phyloP scores from a whole-genome alignment of 148 eudicot species.

The Heliamphora exappendiculata region DNA sequence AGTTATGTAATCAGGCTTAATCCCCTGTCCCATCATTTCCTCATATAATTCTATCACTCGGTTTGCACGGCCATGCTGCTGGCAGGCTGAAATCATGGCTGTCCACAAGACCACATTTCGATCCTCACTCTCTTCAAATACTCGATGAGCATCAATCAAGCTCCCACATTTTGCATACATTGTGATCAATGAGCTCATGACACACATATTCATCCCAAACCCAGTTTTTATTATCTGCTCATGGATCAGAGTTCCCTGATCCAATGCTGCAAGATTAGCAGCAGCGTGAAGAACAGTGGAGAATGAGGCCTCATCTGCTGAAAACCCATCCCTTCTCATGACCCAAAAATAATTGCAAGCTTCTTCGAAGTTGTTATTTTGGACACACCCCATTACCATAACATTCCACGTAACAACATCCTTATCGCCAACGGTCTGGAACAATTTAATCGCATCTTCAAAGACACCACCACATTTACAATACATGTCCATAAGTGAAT shows the following conservation, averaged over 20 bases:
- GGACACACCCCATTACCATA: slow-evolving; percentile 34
- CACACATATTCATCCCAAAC: slow-evolving; percentile 20
- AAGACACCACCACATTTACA: slow-evolving; percentile 32
- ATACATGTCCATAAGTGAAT: slow-evolving; percentile 51
- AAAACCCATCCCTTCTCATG: slow-evolving; percentile 32
- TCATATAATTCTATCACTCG: slow-evolving; percentile 21
- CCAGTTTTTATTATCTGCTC: slow-evolving; percentile 36
- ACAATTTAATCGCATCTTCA: slow-evolving; percentile 29
- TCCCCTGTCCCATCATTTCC: slow-evolving; percentile 22
- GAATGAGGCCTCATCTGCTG: slow-evolving; percentile 35
- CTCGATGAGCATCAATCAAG: slow-evolving; percentile 32
- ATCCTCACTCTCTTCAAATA: slow-evolving; percentile 23
- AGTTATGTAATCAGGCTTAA: slow-evolving; percentile 36
- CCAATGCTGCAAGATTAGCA: slow-evolving; percentile 35
- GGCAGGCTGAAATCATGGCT: slow-evolving; percentile 27
- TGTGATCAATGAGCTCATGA: slow-evolving; percentile 37
- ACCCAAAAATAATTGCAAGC: slow-evolving; percentile 39
- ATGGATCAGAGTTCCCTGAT: slow-evolving; percentile 38
- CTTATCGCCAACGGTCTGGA: slow-evolving; percentile 19
- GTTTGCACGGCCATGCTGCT: slow-evolving; percentile 21
- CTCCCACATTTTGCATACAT: slow-evolving; percentile 48
- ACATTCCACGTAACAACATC: slow-evolving; percentile 55
- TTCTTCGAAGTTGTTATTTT: slow-evolving; percentile 32
- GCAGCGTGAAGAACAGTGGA: slow-evolving; percentile 36
- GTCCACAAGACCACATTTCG: slow-evolving; percentile 25